Conservation (phyloP, 2,329 filamentous ascomycete species). For the Fusarium tupiense region DNA sequence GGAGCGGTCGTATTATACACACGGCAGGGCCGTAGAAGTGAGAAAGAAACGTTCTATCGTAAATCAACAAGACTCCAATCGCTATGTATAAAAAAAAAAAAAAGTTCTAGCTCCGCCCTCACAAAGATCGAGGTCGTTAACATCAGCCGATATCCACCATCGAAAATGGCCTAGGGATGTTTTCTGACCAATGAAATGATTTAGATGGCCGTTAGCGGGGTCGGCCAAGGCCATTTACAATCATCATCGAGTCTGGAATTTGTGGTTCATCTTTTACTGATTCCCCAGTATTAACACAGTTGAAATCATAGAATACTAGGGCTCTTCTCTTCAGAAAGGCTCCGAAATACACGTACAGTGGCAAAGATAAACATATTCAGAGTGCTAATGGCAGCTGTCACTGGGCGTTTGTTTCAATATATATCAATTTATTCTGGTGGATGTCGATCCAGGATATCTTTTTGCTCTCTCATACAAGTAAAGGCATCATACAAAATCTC, state of each 20-base stretch:
- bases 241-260: constrained; percentile 17
- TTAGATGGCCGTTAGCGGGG: neutral
- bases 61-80: neutral
- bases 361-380: neutral
- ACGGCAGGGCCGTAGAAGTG: neutral
- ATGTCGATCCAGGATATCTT: constrained; percentile 5
- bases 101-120: constrained; percentile 8
- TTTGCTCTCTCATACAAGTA: neutral
- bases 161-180: constrained; percentile 1
- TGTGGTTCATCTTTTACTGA: neutral
- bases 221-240: neutral
- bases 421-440: constrained; percentile 19
- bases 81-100: constrained; percentile 12
- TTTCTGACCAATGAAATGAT: constrained; percentile 14
- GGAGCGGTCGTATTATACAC: neutral
- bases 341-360: neutral
- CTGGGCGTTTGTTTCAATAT: neutral
- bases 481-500: neutral
- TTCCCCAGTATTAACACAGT: neutral
- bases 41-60: neutral
- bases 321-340: neutral
- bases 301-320: too few species aligned
- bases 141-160: constrained; percentile 28
- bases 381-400: neutral
- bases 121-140: constrained; percentile 20